phyloP scores from a whole-genome alignment of 139 green algal genomes.

The Chlorella sp. region DNA sequence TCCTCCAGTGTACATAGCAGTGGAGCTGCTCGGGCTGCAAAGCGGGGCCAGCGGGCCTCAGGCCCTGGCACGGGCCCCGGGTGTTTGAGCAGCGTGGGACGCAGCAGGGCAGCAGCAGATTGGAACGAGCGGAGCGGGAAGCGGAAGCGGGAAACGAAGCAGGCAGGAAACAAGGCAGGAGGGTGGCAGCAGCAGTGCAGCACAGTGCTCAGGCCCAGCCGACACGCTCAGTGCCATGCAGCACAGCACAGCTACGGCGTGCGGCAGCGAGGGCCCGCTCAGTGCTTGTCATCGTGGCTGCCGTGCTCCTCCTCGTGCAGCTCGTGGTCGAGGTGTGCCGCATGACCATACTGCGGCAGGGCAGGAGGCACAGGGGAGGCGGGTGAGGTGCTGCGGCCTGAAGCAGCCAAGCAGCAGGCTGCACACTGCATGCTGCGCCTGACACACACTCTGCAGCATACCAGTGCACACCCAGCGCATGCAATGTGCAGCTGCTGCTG shows the following conservation, averaged over 20 bases:
- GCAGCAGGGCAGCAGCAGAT: neutral
- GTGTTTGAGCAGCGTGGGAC: neutral
- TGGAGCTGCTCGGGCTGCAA: too few relatives aligned
- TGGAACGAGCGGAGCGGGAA: neutral
- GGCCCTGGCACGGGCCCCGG: neutral
- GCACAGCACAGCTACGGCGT: too few relatives aligned
- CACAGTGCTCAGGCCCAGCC: too few relatives aligned
- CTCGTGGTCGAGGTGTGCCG: conserved; percentile 67
- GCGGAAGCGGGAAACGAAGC: too few relatives aligned
- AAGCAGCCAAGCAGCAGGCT: neutral
- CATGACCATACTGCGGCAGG: conserved; percentile 61
- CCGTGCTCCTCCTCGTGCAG: conserved; percentile 46
- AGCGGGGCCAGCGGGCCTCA: neutral
- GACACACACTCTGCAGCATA: too few relatives aligned
- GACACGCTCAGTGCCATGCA: neutral
- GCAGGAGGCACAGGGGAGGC: too few relatives aligned
- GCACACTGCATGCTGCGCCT: neutral
- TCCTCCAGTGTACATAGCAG: too few relatives aligned
- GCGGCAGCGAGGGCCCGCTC: too few relatives aligned
- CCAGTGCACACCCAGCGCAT: too few relatives aligned
- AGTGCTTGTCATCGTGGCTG: conserved; percentile 10
- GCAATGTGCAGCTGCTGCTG: too few relatives aligned
- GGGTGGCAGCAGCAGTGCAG: neutral
- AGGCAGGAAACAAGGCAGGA: too few relatives aligned
- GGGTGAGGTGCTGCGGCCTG: neutral